phyloP scores from a whole-genome alignment of 1,284 basidiomycete species.

The Ceratobasidium sp. region DNA sequence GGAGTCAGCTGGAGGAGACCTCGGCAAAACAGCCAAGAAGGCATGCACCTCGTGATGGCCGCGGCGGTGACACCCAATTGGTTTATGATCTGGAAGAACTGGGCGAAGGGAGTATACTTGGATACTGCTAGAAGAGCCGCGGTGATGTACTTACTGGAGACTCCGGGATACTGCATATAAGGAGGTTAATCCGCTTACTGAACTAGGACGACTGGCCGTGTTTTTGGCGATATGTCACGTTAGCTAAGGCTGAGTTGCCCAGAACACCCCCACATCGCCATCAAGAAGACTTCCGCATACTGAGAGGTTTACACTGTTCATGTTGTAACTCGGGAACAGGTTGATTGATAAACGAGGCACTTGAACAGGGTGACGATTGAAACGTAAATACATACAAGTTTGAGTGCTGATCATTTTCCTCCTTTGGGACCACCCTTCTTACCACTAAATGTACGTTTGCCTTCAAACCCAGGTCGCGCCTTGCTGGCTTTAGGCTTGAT shows the following conservation, averaged over 20 bases:
- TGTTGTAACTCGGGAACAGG: neutral
- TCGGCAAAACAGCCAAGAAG: conserved; percentile 19
- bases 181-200: conserved; percentile 6
- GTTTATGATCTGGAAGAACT: neutral
- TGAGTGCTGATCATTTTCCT: neutral
- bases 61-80: neutral
- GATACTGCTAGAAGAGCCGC: conserved; percentile 11
- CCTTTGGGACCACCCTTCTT: conserved; percentile 54
- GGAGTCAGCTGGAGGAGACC: neutral
- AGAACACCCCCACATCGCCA: neutral
- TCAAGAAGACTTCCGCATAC: neutral
- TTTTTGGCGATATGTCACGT: conserved; percentile 15
- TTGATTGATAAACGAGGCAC: neutral
- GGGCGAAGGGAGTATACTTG: neutral
- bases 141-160: conserved; percentile 24
- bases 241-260: neutral
- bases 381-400: neutral
- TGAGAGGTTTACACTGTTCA: neutral
- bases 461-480: conserved; percentile 82
- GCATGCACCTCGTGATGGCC: conserved; percentile 12
- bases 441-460: conserved; percentile 67
- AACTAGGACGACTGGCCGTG: conserved; percentile 4
- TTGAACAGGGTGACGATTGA: neutral
- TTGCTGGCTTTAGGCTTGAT: conserved; percentile 67
- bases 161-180: neutral